phyloP scores from a whole-genome alignment of 495 filamentous ascomycete species.

The Cladorrhinum samala region DNA sequence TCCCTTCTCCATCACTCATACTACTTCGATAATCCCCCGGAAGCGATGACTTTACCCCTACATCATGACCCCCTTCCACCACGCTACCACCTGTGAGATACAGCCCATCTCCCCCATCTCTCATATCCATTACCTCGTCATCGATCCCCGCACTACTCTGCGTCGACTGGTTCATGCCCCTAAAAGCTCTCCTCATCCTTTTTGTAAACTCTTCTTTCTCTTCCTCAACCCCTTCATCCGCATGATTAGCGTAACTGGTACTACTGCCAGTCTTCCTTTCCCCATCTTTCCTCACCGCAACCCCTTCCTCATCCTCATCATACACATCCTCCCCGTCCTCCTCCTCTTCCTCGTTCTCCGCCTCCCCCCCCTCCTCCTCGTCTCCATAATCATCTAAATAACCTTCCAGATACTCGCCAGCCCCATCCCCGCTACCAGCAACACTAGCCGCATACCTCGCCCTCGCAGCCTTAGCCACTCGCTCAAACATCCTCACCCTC shows the following conservation, averaged over 20 bases:
- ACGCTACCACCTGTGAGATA: background rate
- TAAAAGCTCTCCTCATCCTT: background rate
- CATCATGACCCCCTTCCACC: background rate
- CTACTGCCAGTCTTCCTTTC: background rate
- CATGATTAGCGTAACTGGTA: background rate
- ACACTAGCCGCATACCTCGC: background rate
- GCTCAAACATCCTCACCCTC: slow-evolving; percentile 34
- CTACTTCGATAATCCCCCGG: background rate
- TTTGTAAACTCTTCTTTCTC: background rate
- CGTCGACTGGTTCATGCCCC: background rate
- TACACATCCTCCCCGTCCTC: background rate
- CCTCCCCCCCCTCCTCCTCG: background rate
- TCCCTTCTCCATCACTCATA: background rate
- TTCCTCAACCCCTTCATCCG: background rate
- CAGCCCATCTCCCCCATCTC: background rate
- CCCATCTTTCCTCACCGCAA: background rate
- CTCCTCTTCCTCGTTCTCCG: background rate
- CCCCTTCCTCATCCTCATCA: background rate
- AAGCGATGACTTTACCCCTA: background rate
- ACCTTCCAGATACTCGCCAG: background rate
- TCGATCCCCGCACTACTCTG: background rate
- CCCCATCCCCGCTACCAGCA: background rate
- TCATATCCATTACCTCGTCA: background rate
- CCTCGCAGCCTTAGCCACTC: slow-evolving; percentile 13
- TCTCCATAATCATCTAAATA: background rate